These are phyloP conservation scores for Adiantum capillusveneris DNA, from an alignment of 75 land plant genomes.

Conservation along the genomic window DNA sequence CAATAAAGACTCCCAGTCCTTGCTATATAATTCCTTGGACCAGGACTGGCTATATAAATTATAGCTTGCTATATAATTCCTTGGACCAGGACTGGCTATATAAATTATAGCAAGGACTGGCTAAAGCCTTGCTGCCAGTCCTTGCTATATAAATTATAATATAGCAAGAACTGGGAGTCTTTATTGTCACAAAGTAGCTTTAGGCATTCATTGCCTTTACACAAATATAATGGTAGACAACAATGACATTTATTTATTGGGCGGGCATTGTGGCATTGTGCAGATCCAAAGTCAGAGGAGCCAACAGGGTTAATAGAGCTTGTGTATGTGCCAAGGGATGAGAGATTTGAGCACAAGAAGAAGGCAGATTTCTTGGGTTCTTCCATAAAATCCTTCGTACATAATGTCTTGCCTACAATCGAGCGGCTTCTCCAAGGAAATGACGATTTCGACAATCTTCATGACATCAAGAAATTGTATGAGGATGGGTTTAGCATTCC, in stretches of 20 bases:
- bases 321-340: slow-evolving; percentile 82
- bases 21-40: too few species aligned
- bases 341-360: slow-evolving; percentile 64
- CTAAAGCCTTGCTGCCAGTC: too few species aligned
- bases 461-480: slow-evolving; percentile 51
- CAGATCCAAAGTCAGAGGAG: neutral
- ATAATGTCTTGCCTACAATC: slow-evolving; percentile 30
- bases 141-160: too few species aligned
- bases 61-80: too few species aligned
- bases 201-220: too few species aligned
- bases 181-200: too few species aligned
- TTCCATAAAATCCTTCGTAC: slow-evolving; percentile 23
- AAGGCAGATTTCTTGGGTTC: slow-evolving; percentile 48
- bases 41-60: too few species aligned
- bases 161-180: too few species aligned
- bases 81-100: too few species aligned
- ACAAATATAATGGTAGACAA: neutral
- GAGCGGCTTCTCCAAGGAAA: slow-evolving; percentile 18
- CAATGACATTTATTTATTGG: neutral
- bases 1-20: too few species aligned
- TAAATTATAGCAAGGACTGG: too few species aligned
- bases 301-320: neutral
- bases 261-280: neutral
- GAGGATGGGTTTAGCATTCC: slow-evolving; percentile 30
- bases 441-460: slow-evolving; percentile 44